Evolutionary conservation across 179 eudicot genomes (phyloP), one percentile per base, ranked within the genome.

Genomic region (Gypsophila paniculata): DNA sequence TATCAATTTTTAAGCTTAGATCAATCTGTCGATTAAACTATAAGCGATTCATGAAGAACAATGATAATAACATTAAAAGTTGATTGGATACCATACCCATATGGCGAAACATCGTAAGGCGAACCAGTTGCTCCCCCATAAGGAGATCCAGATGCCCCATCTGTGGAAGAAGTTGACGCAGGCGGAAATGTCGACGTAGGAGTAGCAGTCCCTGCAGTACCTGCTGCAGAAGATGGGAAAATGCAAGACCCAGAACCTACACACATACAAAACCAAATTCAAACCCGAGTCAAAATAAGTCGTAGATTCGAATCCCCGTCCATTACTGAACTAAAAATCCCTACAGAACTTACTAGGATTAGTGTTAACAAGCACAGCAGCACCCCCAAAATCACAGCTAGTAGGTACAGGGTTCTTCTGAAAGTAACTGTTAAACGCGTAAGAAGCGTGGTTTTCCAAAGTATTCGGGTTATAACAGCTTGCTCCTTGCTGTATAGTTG

Each of bases 381-480:
- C 60, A 6, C 99, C 99, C 12, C 91, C 93, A 80, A 94, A 94
- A 65, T 90, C 93, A 77, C 99, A 95, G 78, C 96, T 92, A 12
- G 91, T 74, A 62, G 82, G 75, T 2, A 25, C 76, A 6, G 98
- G 96, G 60, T 89, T 92, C 79, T 81, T 92, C 79, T 92, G 96
- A 64, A 76, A 95, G 64, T 90, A 92, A 70, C 87, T 90, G 65
- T 95, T 95, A 46, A 95, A 95, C 6, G 99, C 99, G 76, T 78
- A 88, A 6, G 99, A 95, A 10, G 99, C 98, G 71, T 95, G 99
- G 44, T 85, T 83, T 67, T 83, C 81, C 49, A 92, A 79, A 29
- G 85, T 86, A 64, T 77, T 79, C 2, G 99, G 99, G 79, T 85
- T 81, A 55, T 79, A 94, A 79, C 99, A 94, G 72, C 84, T 83